Evolutionary conservation across 129 eudicot genomes (phyloP).

Genomic region (Pittosporum tobira): DNA sequence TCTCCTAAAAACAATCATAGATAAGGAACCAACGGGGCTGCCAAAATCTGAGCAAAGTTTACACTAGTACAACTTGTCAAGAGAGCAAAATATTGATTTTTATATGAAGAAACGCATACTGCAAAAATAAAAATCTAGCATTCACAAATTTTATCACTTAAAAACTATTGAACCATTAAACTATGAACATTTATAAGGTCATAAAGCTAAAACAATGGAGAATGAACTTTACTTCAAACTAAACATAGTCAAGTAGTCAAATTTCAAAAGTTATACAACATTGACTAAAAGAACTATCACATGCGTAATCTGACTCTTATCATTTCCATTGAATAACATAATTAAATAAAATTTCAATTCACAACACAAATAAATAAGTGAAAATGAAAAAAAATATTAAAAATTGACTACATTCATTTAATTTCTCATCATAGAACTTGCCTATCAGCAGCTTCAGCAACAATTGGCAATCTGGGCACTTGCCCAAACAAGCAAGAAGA

Average conservation of each 20-base stretch:
- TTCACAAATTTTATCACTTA: not conserved
- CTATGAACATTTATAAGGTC: not conserved
- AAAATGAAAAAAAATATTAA: not conserved
- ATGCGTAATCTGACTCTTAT: not conserved
- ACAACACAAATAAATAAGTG: not conserved
- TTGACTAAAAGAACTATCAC: not conserved
- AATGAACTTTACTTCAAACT: not conserved
- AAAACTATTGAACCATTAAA: not conserved
- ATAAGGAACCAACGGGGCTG: no score
- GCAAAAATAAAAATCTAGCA: no score
- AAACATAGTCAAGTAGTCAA: not conserved
- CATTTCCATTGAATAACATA: not conserved
- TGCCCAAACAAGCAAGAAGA: slow-evolving; percentile 67
- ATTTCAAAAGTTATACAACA: not conserved
- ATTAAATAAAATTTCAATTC: not conserved
- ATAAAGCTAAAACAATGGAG: not conserved
- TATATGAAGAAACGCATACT: no score
- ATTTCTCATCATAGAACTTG: slow-evolving; percentile 47
- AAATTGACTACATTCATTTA: no score
- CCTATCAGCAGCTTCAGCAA: slow-evolving; percentile 99
- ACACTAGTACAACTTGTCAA: no score
- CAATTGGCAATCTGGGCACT: slow-evolving; percentile 88
- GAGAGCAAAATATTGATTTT: no score
- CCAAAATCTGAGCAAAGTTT: no score
- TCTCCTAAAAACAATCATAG: no score